Base-by-base conservation (phyloP, 2,329 filamentous ascomycete genomes). In the Fusarium sp. region DNA sequence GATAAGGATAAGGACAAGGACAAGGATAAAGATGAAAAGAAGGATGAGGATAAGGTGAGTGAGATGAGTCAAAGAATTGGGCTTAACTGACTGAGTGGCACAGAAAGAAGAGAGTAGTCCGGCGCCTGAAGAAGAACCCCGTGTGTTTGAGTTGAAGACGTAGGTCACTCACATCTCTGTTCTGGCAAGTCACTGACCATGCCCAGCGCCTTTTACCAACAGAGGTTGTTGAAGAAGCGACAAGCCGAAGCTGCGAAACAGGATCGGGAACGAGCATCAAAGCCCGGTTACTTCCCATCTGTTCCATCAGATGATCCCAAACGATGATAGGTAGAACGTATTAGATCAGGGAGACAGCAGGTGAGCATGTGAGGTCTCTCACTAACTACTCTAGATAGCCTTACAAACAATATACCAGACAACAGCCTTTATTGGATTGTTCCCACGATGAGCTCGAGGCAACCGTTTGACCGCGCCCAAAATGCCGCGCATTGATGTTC, bases 131-230 rank as follows among this genome's bases (percentile, higher is more conserved):
- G 90, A 92, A 64, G 89, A 92, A 64, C 91, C 93, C 21, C 88
- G 95, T 43, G 87, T 97, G 4, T 99, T 96, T 81, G 88, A 92
- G 71, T 84, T 98, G 62, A 92, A 95, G 76, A 94, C 90, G 92
- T 95, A 81, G 13, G 72, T 42, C 3, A 28, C 4, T 10, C 12
- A 13, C 8, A 6, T 9, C 20, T 13, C 1, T 2, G 14, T 11
- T 2, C 1, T 4, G 32, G 7, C 8, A 25, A 16, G 51, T 48
- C 12, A 27, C 37, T 69, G 12, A 71, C 48, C 21, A 21, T 21
- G 21, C 21, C 21, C 32, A 96, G 93, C 74, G 87, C 89, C 27
- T 97, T 99, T 80, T 97, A 93, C 77, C 91, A 95, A 73, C 93
- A 94, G 82, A 89, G 96, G 18, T 78, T 97, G 53, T 89, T 93